Evolutionary conservation across 1,284 basidiomycete genomes (phyloP).

Genomic region (Ceratobasidium papillatum): DNA sequence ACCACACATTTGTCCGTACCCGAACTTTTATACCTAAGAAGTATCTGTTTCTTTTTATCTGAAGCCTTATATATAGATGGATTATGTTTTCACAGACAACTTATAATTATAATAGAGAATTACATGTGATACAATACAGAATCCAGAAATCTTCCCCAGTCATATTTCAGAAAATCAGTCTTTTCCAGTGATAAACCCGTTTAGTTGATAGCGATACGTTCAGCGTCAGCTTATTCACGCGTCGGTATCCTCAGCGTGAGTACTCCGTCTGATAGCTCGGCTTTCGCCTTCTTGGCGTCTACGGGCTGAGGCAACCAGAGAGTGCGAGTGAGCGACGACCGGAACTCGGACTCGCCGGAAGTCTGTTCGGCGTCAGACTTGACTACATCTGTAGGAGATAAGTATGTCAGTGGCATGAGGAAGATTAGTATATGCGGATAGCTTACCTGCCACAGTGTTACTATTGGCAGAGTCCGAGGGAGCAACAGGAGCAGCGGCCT

Average conservation of each 20-base stretch:
- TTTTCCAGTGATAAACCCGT: not conserved
- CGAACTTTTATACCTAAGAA: not conserved
- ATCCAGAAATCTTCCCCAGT: not conserved
- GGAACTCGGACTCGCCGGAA: slow-evolving; percentile 47
- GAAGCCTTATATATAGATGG: no score
- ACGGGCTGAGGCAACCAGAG: slow-evolving; percentile 73
- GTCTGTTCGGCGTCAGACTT: slow-evolving; percentile 10
- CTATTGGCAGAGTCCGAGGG: not conserved
- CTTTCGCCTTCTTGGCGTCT: slow-evolving; percentile 65
- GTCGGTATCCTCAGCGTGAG: slow-evolving; percentile 53
- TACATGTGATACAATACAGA: not conserved
- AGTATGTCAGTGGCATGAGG: not conserved
- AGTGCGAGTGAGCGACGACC: slow-evolving; percentile 69
- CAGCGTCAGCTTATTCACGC: not conserved
- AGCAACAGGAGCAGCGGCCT: not conserved
- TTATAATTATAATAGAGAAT: no score
- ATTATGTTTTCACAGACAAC: no score
- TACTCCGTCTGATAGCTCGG: slow-evolving; percentile 73
- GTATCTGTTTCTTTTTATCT: not conserved
- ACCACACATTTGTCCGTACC: not conserved
- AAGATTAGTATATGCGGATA: not conserved
- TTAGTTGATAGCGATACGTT: slow-evolving; percentile 24
- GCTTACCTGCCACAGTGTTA: slow-evolving; percentile 23
- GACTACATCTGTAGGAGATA: slow-evolving; percentile 1
- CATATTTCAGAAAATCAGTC: no score